Evolutionary conservation across 345 rosid genomes (phyloP).

Genomic region (Citrus trifoliata): DNA sequence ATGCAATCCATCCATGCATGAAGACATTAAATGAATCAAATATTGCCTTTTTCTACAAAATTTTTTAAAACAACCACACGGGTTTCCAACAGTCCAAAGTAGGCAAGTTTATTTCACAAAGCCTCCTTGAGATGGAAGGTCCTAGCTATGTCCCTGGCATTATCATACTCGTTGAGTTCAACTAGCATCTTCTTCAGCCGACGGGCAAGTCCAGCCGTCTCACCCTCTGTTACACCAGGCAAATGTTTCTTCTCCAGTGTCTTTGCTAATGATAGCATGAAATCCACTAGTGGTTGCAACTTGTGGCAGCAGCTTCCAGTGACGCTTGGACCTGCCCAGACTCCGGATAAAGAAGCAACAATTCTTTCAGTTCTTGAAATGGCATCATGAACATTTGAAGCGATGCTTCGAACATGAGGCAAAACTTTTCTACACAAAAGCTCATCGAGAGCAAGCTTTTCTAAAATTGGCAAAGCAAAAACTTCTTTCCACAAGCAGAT

Average conservation of each 20-base stretch:
- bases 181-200: constrained; percentile 84
- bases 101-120: constrained; percentile 33
- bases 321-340: constrained; percentile 70
- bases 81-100: background rate
- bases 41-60: constrained; percentile 1
- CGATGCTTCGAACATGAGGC: constrained; percentile 79
- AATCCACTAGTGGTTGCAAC: constrained; percentile 81
- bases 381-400: constrained; percentile 79
- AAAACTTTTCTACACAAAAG: constrained; percentile 75
- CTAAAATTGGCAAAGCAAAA: constrained; percentile 70
- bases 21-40: background rate
- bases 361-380: constrained; percentile 79
- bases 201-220: constrained; percentile 70
- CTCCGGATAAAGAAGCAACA: constrained; percentile 70
- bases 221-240: constrained; percentile 50
- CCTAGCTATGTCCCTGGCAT: constrained; percentile 64
- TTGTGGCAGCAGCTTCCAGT: constrained; percentile 61
- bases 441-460: constrained; percentile 80
- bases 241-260: constrained; percentile 52
- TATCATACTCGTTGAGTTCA: constrained; percentile 83
- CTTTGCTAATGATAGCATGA: constrained; percentile 47
- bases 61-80: background rate
- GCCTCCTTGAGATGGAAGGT: constrained; percentile 81
- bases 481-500: constrained; percentile 92
- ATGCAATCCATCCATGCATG: background rate